Base-by-base conservation (phyloP, 306 rosid genomes). In the Fragaria ananassa region DNA sequence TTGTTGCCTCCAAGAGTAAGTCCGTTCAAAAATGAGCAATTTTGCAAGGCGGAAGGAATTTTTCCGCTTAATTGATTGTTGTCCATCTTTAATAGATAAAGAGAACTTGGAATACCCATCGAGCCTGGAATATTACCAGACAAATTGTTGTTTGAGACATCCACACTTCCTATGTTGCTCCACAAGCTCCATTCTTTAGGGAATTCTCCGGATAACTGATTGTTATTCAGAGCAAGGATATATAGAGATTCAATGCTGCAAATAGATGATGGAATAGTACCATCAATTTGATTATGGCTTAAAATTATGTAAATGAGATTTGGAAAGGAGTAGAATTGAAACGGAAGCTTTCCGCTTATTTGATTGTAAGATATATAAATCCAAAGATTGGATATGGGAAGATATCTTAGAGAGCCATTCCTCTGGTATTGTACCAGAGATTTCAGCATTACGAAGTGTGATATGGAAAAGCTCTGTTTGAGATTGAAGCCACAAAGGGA, bases 231-330 rank as follows among this genome's bases (percentile, higher is more conserved):
- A 9, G 4, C 1, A 65, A 65, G 1, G 15, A 0, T 0, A 0
- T 0, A 0, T 21, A 70, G 2, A 2, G 2, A 0, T 3, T 15
- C 1, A 0, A 70, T 15, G 42, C 8, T 1, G 3, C 42, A 70
- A 3, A 70, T 8, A 3, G 17, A 47, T 2, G 44, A 5, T 8
- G 74, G 60, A 47, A 46, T 47, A 17, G 15, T 46, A 5, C 0
- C 74, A 0, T 49, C 19, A 0, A 70, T 18, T 1, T 31, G 5
- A 10, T 70, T 31, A 9, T 70, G 27, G 6, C 10, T 9, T 8
- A 69, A 27, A 5, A 1, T 0, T 6, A 31, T 49, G 6, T 39
- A 6, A 0, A 6, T 2, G 1, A 46, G 50, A 46, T 29, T 29
- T 29, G 31, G 31, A 29, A 29, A 29, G 31, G 31, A 29, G 31